Percentiles rank a stretch among this genome's conserved stretches.
Evolutionary conservation across 495 filamentous ascomycete genomes (phyloP).

Genomic region (Rhypophila decipiens): DNA sequence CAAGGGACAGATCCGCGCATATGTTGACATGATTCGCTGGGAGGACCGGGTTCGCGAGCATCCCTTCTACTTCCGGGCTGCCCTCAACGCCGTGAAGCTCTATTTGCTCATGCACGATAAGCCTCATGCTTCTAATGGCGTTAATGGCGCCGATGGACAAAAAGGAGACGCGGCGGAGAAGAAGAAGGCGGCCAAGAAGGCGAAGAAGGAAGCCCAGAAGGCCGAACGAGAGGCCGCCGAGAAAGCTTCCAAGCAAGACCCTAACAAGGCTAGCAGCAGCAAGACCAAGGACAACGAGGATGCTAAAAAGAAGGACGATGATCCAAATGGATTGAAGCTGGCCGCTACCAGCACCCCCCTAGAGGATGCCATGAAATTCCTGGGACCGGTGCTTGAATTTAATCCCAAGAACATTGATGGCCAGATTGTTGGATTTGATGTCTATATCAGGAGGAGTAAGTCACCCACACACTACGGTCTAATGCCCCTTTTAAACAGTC

Average conservation of each 20-base stretch:
- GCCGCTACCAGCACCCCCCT: constrained; percentile 75
- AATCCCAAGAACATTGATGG: constrained; percentile 75
- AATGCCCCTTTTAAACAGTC: background rate
- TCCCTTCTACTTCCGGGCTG: constrained; percentile 86
- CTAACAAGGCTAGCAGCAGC: constrained; percentile 49
- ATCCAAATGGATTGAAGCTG: constrained; percentile 74
- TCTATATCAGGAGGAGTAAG: constrained; percentile 72
- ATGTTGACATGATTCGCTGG: constrained; percentile 95
- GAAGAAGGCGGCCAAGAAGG: constrained; percentile 95
- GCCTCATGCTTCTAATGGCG: constrained; percentile 55
- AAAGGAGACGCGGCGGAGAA: constrained; percentile 59
- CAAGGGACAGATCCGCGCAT: constrained; percentile 91
- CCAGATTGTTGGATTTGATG: constrained; percentile 84
- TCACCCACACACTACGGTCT: constrained; percentile 9
- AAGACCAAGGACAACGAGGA: constrained; percentile 43
- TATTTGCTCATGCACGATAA: constrained; percentile 78
- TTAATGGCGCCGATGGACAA: constrained; percentile 36
- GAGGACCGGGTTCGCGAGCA: constrained; percentile 86
- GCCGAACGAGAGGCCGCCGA: constrained; percentile 75
- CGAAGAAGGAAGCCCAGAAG: constrained; percentile 84
- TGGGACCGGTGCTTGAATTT: constrained; percentile 71
- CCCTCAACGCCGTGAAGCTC: constrained; percentile 70
- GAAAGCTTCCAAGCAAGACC: constrained; percentile 63
- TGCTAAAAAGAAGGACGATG: constrained; percentile 77
- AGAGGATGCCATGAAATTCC: constrained; percentile 79